These are phyloP conservation scores for Pezicula rhizophila DNA, from an alignment of 2,329 filamentous ascomycete genomes.

Conservation along the genomic window DNA sequence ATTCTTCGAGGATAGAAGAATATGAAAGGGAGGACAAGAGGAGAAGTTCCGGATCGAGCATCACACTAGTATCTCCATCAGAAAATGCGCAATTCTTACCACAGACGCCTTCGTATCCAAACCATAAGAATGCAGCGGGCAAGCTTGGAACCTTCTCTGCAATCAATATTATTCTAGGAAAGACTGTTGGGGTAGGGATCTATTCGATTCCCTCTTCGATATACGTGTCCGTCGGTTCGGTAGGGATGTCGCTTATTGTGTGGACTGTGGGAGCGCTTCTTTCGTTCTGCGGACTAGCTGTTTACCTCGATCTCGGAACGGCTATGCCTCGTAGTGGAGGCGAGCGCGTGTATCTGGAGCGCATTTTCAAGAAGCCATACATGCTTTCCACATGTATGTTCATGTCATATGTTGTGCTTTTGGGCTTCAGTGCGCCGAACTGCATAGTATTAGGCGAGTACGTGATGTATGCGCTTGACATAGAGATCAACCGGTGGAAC, in stretches of 20 bases:
- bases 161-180: conserved; percentile 33
- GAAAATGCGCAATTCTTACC: conserved; percentile 10
- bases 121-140: conserved; percentile 11
- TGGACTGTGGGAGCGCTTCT: conserved; percentile 46
- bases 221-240: conserved; percentile 46
- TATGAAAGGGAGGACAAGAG: conserved; percentile 1
- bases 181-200: conserved; percentile 37
- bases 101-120: conserved; percentile 12
- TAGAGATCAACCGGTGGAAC: conserved; percentile 39
- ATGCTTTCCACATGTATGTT: conserved; percentile 49
- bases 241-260: conserved; percentile 46
- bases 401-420: conserved; percentile 42
- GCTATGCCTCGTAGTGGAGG: conserved; percentile 41
- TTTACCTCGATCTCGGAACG: conserved; percentile 40
- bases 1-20: background rate
- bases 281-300: conserved; percentile 38
- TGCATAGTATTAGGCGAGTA: conserved; percentile 47
- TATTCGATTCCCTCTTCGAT: conserved; percentile 54
- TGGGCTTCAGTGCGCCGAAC: conserved; percentile 46
- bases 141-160: conserved; percentile 32
- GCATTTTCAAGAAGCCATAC: conserved; percentile 42
- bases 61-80: conserved; percentile 13
- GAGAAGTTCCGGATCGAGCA: conserved; percentile 13
- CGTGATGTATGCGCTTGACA: conserved; percentile 38
- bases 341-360: conserved; percentile 49